phyloP scores from a whole-genome alignment of 169 alveolate species.

The Cryptosporidium parvum region DNA sequence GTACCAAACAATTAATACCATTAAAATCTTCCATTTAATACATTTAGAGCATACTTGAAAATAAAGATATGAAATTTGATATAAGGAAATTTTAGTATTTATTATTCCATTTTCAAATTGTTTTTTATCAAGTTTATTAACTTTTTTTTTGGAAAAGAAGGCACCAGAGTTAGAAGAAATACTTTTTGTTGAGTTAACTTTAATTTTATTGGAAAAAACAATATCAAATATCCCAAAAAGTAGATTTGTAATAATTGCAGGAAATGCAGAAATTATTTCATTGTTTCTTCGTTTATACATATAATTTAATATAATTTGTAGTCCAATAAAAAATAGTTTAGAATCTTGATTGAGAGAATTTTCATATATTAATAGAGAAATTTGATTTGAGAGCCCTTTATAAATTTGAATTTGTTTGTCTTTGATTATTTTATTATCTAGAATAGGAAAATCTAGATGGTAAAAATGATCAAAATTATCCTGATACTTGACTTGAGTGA shows the following conservation, averaged over 20 bases:
- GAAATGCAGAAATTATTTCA: background rate
- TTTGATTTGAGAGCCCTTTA: background rate
- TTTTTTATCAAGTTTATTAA: background rate
- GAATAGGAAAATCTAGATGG: background rate
- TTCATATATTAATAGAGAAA: background rate
- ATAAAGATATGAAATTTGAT: slow-evolving; percentile 9
- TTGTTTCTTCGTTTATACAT: slow-evolving; percentile 23
- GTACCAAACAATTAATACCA: slow-evolving; percentile 35
- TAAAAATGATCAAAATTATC: background rate
- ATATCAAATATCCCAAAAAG: slow-evolving; percentile 31
- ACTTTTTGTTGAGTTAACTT: background rate
- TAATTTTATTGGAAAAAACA: background rate
- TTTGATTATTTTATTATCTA: background rate
- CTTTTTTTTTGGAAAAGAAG: background rate
- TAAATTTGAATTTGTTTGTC: background rate
- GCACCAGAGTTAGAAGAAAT: background rate
- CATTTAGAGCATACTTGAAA: slow-evolving; percentile 20
- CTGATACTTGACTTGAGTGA: background rate
- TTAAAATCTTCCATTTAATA: slow-evolving; percentile 19
- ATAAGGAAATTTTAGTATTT: background rate
- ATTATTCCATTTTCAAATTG: background rate
- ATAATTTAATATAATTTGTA: slow-evolving; percentile 15
- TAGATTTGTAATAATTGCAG: background rate
- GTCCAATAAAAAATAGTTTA: slow-evolving; percentile 28
- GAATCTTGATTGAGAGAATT: background rate